Conservation (phyloP, 345 rosid species). For the Mallotus nudiflorus region DNA sequence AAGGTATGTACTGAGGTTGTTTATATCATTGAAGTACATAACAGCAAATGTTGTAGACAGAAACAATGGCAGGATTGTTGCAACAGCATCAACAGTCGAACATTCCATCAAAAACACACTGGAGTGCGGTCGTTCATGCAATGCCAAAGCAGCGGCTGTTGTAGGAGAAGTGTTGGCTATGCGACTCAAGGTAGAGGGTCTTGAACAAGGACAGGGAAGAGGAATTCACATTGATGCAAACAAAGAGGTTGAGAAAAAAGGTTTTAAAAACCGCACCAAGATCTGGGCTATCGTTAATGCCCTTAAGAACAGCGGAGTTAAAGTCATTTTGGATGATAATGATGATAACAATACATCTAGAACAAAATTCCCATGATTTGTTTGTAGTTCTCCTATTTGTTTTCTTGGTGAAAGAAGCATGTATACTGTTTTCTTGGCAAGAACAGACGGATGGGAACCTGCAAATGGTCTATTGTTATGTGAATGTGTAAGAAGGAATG, state of each 20-base stretch:
- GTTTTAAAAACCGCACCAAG: slow-evolving; percentile 60
- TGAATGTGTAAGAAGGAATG: background rate
- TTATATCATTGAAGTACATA: slow-evolving; percentile 73
- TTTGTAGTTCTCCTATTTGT: background rate
- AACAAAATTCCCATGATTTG: slow-evolving; percentile 1
- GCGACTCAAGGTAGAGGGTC: slow-evolving; percentile 80
- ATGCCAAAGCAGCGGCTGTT: slow-evolving; percentile 75
- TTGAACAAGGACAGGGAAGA: slow-evolving; percentile 77
- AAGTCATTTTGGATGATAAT: slow-evolving; percentile 58
- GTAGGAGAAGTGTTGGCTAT: slow-evolving; percentile 81
- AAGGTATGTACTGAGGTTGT: slow-evolving; percentile 63
- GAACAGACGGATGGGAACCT: background rate
- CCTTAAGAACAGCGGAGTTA: slow-evolving; percentile 71
- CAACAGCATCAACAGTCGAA: slow-evolving; percentile 73
- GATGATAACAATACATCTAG: background rate
- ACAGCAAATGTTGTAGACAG: slow-evolving; percentile 82
- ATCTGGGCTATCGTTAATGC: slow-evolving; percentile 56
- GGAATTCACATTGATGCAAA: slow-evolving; percentile 64
- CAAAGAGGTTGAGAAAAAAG: slow-evolving; percentile 85
- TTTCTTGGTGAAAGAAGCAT: background rate
- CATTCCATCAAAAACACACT: slow-evolving; percentile 70
- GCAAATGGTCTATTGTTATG: background rate
- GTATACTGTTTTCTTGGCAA: background rate
- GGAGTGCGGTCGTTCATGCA: slow-evolving; percentile 77
- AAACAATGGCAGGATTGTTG: slow-evolving; percentile 71